phyloP scores from a whole-genome alignment of 257 asterid genomes.

The Salvia splendens region DNA sequence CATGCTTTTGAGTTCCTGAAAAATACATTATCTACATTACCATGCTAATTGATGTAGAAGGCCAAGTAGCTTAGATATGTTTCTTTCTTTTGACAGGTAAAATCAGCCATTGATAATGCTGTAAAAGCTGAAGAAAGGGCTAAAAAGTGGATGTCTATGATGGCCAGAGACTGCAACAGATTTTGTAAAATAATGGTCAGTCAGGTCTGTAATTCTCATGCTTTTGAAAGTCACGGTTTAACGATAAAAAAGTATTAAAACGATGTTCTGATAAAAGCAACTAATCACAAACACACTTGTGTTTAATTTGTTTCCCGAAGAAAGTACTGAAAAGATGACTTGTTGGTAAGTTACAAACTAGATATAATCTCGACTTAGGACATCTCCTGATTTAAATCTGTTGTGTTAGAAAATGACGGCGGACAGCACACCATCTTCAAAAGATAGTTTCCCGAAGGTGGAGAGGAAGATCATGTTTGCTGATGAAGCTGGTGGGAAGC shows the following conservation, averaged over 20 bases:
- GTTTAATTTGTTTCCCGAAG: neutral
- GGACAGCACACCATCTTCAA: conserved; percentile 38
- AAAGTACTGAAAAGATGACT: neutral
- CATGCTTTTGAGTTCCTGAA: conserved; percentile 26
- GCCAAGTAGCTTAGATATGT: neutral
- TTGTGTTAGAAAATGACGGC: conserved; percentile 59
- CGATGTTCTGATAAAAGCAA: neutral
- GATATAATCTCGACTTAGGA: conserved; percentile 2
- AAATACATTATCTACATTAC: conserved; percentile 15
- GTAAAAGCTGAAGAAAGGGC: conserved; percentile 67
- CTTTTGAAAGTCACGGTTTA: conserved; percentile 1
- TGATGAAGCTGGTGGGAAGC: conserved; percentile 86
- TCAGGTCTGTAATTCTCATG: conserved; percentile 26
- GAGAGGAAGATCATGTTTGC: conserved; percentile 73
- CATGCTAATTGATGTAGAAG: conserved; percentile 16
- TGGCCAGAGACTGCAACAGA: conserved; percentile 91
- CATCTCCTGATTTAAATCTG: conserved; percentile 28
- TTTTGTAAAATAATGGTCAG: conserved; percentile 92
- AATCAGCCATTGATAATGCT: conserved; percentile 58
- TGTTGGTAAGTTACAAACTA: neutral
- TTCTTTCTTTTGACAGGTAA: conserved; percentile 53
- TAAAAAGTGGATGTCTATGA: conserved; percentile 69
- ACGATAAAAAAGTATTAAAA: neutral
- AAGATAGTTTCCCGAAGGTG: conserved; percentile 41
- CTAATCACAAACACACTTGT: neutral